Percentiles rank a stretch among this genome's conserved stretches.
These are phyloP conservation scores for Bipolaris bicolor DNA, from an alignment of 2,329 filamentous ascomycete species.

Conservation along the genomic window DNA sequence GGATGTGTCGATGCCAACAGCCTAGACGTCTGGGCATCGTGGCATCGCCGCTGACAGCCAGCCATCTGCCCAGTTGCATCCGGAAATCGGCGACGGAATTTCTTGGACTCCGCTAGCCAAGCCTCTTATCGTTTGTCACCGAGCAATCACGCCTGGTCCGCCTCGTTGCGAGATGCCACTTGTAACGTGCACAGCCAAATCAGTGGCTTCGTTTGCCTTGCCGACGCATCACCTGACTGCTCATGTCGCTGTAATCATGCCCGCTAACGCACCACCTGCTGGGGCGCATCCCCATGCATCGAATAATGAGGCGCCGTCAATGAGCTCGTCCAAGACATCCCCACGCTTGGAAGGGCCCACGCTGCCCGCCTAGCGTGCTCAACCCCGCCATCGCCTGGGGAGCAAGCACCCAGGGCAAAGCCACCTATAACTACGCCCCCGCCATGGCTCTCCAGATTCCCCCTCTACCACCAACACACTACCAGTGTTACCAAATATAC, in stretches of 20 bases:
- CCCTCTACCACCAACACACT: slow-evolving; percentile 38
- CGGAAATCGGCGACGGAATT: slow-evolving; percentile 31
- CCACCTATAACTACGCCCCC: slow-evolving; percentile 44
- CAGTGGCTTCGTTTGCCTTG: slow-evolving; percentile 1
- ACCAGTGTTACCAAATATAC: slow-evolving; percentile 45
- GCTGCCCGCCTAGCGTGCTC: slow-evolving; percentile 35
- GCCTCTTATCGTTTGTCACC: slow-evolving; percentile 32
- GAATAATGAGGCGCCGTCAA: slow-evolving; percentile 27
- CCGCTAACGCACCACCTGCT: slow-evolving; percentile 4
- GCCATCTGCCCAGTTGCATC: slow-evolving; percentile 17
- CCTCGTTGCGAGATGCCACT: neutral
- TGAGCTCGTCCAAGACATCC: slow-evolving; percentile 28
- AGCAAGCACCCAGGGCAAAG: slow-evolving; percentile 4
- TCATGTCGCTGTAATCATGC: neutral
- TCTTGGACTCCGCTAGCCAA: slow-evolving; percentile 46
- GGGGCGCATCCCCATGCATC: slow-evolving; percentile 7
- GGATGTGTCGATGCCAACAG: slow-evolving; percentile 25
- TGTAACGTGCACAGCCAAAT: slow-evolving; percentile 9
- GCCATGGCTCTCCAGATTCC: slow-evolving; percentile 22
- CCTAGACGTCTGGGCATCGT: slow-evolving; percentile 39
- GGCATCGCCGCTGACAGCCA: slow-evolving; percentile 25
- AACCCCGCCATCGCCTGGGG: slow-evolving; percentile 38
- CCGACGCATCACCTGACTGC: slow-evolving; percentile 10
- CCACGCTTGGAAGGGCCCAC: slow-evolving; percentile 40
- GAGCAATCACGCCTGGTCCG: slow-evolving; percentile 13